Base-by-base conservation (phyloP, 768 basidiomycete species). In the Ramaria rubella region DNA sequence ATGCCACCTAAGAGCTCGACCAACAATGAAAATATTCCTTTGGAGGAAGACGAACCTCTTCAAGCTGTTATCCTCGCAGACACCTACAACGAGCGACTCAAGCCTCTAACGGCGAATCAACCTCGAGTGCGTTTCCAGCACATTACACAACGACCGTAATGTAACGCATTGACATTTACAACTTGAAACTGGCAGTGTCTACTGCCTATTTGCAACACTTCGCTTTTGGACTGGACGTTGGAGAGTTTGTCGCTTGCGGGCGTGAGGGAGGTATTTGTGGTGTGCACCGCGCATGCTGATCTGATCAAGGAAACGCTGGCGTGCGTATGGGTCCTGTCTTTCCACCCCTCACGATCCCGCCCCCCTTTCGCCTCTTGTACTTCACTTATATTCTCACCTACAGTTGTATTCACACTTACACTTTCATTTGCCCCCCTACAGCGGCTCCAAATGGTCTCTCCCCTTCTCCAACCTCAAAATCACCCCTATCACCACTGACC, bases 11-110 rank as follows among this genome's bases (percentile, higher is more conserved):
- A 89, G 72, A 65, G 69, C 5, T 70, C 74, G 45, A 62, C 76
- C 6, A 66, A 65, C 31, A 75, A 75, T 42, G 87, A 86, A 63
- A 86, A 88, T 61, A 84, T 84, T 59, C 68, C 82, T 14, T 73
- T 81, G 34, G 79, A 77, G 50, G 83, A 84, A 14, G 90, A 94
- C 52, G 87, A 96, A 50, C 83, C 90, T 19, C 75, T 98, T 0
- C 94, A 98, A 66, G 95, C 95, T 17, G 89, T 98, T 55, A 84
- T 99, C 43, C 85, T 99, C 40, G 93, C 95, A 11, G 95, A 99
- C 68, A 94, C 91, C 62, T 96, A 94, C 75, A 94, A 96, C 76
- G 88, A 85, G 65, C 81, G 92, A 55, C 95, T 97, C 67, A 80
- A 87, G 56, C 94, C 94, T 19, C 79, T 96, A n/a, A 94, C 92